These are phyloP conservation scores for Lepidium sativum DNA, from an alignment of 345 rosid genomes.

Conservation along the genomic window DNA sequence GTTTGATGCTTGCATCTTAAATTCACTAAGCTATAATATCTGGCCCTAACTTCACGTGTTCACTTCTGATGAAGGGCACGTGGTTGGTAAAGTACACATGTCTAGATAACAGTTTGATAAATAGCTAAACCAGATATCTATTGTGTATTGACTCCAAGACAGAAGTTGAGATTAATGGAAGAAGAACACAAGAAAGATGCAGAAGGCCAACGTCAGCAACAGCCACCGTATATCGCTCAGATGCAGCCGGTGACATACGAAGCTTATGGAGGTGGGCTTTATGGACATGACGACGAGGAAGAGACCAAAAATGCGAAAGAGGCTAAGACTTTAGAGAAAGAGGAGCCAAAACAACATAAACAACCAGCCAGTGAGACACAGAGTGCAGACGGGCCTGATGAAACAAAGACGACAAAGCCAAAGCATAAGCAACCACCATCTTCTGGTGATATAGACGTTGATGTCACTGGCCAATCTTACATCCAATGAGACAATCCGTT, in stretches of 20 bases:
- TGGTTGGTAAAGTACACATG: not conserved
- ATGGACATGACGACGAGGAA: constrained; percentile 34
- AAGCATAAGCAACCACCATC: constrained; percentile 46
- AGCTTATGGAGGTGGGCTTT: constrained; percentile 66
- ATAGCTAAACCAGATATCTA: not conserved
- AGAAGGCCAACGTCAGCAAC: constrained; percentile 8
- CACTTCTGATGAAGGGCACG: not conserved
- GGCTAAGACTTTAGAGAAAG: not conserved
- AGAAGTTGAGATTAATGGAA: constrained; percentile 21
- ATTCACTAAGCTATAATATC: no score
- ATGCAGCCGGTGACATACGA: constrained; percentile 47
- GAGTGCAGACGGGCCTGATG: constrained; percentile 51
- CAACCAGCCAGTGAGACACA: constrained; percentile 55
- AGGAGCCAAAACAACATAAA: not conserved
- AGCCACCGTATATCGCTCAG: constrained; percentile 37
- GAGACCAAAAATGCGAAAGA: not conserved
- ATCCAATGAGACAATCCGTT: constrained; percentile 31
- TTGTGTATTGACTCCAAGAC: not conserved
- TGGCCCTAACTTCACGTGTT: not conserved
- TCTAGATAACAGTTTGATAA: not conserved
- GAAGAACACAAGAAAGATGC: constrained; percentile 17
- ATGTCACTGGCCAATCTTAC: constrained; percentile 64
- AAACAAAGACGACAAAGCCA: constrained; percentile 22
- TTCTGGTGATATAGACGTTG: constrained; percentile 50
- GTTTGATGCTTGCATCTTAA: no score